Percentiles rank a stretch among this genome's conserved stretches.
These are phyloP conservation scores for Nicotiana attenuata DNA, from an alignment of 257 asterid species.

Conservation along the genomic window DNA sequence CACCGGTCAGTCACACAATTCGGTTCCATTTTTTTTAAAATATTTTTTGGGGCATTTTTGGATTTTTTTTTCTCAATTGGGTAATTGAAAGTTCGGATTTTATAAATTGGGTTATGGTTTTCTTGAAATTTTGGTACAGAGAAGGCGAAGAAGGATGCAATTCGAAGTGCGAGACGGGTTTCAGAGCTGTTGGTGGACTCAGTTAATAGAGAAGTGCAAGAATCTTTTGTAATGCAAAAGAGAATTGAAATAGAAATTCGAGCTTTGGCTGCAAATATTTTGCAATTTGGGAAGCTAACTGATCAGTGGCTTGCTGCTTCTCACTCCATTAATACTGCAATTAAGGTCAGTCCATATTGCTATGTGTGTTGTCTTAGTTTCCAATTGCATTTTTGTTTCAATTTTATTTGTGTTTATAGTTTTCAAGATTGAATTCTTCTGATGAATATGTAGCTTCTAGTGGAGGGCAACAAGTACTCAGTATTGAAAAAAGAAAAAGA, in stretches of 20 bases:
- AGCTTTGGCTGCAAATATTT: conserved; percentile 47
- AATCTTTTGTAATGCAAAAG: conserved; percentile 67
- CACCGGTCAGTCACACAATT: conserved; percentile 42
- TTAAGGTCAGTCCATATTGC: conserved; percentile 45
- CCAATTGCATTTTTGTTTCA: not conserved
- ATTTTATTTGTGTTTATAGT: not conserved
- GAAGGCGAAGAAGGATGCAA: conserved; percentile 71
- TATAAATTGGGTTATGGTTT: not conserved
- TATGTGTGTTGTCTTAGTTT: not conserved
- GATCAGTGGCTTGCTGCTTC: conserved; percentile 91
- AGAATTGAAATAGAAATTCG: conserved; percentile 78
- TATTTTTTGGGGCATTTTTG: not conserved
- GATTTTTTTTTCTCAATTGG: not conserved
- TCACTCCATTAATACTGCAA: conserved; percentile 70
- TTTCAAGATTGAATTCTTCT: not conserved
- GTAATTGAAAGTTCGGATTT: not conserved
- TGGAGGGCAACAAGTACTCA: too few relatives aligned
- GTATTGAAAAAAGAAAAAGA: too few relatives aligned
- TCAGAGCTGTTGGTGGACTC: conserved; percentile 66
- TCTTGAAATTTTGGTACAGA: conserved; percentile 29
- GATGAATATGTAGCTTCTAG: not conserved
- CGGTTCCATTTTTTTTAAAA: not conserved
- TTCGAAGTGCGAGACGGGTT: conserved; percentile 45
- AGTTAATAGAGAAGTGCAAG: conserved; percentile 74
- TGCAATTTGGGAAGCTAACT: conserved; percentile 68